These are phyloP conservation scores for Xylaria sp. DNA, from an alignment of 2,329 filamentous ascomycete species.

Conservation along the genomic window DNA sequence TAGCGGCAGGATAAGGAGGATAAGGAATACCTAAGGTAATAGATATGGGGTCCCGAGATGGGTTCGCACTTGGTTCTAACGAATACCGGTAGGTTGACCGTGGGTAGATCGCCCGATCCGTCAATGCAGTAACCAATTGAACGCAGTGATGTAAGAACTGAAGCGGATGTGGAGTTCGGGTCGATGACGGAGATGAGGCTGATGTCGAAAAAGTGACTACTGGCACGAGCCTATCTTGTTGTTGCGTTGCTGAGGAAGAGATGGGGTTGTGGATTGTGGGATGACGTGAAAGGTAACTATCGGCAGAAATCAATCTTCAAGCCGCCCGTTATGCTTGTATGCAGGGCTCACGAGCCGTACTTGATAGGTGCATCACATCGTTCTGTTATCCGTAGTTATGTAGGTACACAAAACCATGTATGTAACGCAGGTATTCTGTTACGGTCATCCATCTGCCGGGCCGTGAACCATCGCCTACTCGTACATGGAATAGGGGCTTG, in stretches of 20 bases:
- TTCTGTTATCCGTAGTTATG: neutral
- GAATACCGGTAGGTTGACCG: neutral
- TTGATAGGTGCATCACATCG: neutral
- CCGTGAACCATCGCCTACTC: too few species aligned
- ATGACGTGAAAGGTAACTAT: slow-evolving; percentile 17
- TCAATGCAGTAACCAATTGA: slow-evolving; percentile 9
- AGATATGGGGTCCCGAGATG: neutral
- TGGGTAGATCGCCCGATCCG: neutral
- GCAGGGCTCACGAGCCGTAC: neutral
- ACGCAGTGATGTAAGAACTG: neutral
- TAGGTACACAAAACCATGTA: neutral
- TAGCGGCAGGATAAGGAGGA: neutral
- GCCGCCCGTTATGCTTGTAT: slow-evolving; percentile 1
- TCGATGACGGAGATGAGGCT: slow-evolving; percentile 3
- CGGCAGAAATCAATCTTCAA: slow-evolving; percentile 16
- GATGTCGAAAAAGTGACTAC: neutral
- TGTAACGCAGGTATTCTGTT: too few species aligned
- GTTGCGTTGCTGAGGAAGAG: slow-evolving; percentile 11
- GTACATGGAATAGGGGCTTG: too few species aligned
- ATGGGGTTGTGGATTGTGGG: slow-evolving; percentile 10
- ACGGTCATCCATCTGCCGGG: too few species aligned
- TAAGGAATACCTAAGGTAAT: neutral
- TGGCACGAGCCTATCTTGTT: slow-evolving; percentile 1
- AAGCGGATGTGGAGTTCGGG: neutral
- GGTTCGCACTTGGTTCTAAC: neutral